A percentile compares a stretch with the other conserved stretches of the same genome.
Conservation (phyloP, 306 rosid species). For the Parietaria judaica region DNA sequence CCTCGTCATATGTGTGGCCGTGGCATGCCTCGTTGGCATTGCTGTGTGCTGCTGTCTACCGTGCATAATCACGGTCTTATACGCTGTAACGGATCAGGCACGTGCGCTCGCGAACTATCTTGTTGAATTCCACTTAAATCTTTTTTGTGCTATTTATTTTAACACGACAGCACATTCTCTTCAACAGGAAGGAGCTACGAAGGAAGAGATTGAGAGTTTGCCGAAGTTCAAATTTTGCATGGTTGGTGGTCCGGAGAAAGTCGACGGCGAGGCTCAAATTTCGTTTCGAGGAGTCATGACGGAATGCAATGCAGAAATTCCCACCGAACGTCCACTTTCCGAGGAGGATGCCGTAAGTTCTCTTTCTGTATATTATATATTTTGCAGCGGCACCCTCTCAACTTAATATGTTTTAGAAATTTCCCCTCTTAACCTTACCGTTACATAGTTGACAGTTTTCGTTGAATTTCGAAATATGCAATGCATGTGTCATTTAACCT, state of each 20-base stretch:
- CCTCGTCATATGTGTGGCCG: slow-evolving; percentile 58
- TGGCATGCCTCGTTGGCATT: slow-evolving; percentile 74
- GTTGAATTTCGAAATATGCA: too few species aligned
- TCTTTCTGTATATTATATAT: background rate
- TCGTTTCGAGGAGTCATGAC: slow-evolving; percentile 54
- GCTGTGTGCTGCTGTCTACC: slow-evolving; percentile 96
- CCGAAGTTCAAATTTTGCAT: slow-evolving; percentile 58
- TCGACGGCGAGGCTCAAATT: slow-evolving; percentile 42
- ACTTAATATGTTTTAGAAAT: too few species aligned
- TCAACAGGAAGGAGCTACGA: slow-evolving; percentile 83
- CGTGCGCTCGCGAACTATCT: background rate
- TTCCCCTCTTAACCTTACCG: too few species aligned
- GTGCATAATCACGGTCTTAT: slow-evolving; percentile 73
- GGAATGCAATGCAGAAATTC: slow-evolving; percentile 36
- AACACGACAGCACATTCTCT: slow-evolving; percentile 15
- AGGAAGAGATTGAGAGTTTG: slow-evolving; percentile 66
- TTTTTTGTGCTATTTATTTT: background rate
- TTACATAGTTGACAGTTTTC: too few species aligned
- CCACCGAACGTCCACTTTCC: slow-evolving; percentile 40
- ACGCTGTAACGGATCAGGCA: slow-evolving; percentile 66
- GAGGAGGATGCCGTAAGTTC: slow-evolving; percentile 71
- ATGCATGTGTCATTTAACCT: too few species aligned
- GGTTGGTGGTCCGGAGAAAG: slow-evolving; percentile 35
- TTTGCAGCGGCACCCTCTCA: too few species aligned
- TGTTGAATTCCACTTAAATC: too few species aligned